These are phyloP conservation scores for Zelonia costaricensis DNA, from an alignment of 208 protist species.

Conservation along the genomic window DNA sequence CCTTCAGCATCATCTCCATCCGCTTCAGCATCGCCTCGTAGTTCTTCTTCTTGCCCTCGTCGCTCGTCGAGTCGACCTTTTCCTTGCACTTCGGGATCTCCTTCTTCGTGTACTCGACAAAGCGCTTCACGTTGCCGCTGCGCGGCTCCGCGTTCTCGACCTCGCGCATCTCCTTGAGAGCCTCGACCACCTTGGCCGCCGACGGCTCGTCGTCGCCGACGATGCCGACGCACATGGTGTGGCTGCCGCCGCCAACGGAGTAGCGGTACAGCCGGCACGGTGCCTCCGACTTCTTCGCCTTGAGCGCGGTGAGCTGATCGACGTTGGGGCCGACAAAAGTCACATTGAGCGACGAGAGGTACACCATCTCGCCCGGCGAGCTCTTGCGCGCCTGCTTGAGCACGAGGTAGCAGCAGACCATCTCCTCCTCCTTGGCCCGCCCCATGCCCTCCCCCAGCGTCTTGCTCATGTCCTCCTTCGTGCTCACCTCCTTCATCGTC, in stretches of 20 bases:
- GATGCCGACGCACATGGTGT: slow-evolving; percentile 36
- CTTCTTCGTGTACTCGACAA: slow-evolving; percentile 71
- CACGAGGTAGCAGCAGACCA: slow-evolving; percentile 68
- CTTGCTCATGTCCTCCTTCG: slow-evolving; percentile 29
- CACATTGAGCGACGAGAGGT: slow-evolving; percentile 66
- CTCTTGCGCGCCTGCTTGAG: slow-evolving; percentile 59
- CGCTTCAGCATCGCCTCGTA: slow-evolving; percentile 43
- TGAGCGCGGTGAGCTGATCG: slow-evolving; percentile 47
- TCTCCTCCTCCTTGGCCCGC: slow-evolving; percentile 39
- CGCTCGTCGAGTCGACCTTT: slow-evolving; percentile 33
- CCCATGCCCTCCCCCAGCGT: slow-evolving; percentile 40
- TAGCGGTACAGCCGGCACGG: slow-evolving; percentile 68
- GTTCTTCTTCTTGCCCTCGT: slow-evolving; percentile 45
- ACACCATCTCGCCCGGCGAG: slow-evolving; percentile 38
- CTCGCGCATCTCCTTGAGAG: slow-evolving; percentile 34
- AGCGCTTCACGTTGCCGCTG: slow-evolving; percentile 81
- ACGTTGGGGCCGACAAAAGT: slow-evolving; percentile 44
- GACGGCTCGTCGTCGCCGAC: slow-evolving; percentile 40
- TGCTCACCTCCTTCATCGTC: slow-evolving; percentile 38
- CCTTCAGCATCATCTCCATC: slow-evolving; percentile 82
- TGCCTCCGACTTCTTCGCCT: slow-evolving; percentile 48
- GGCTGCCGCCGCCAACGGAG: slow-evolving; percentile 62
- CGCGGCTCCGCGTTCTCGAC: slow-evolving; percentile 67
- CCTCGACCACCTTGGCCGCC: slow-evolving; percentile 29
- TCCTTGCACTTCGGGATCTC: slow-evolving; percentile 54